These are phyloP conservation scores for Aspergillus piperis DNA, from an alignment of 2,329 filamentous ascomycete genomes.

Conservation along the genomic window DNA sequence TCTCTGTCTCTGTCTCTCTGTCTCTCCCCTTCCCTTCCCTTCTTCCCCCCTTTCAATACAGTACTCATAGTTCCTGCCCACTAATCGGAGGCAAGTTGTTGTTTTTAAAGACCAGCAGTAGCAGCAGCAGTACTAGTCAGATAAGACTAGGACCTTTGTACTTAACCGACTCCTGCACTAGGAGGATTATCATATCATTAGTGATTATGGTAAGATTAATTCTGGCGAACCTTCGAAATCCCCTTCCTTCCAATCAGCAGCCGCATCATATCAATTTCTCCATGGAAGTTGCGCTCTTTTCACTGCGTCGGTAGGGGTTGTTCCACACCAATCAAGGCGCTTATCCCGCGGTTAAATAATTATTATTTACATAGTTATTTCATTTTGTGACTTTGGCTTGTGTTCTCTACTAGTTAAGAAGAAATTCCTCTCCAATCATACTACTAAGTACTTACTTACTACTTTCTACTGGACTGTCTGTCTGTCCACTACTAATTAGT, in stretches of 20 bases:
- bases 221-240: not conserved
- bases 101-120: not conserved
- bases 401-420: no score
- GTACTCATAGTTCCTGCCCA: not conserved
- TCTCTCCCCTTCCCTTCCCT: not conserved
- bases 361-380: not conserved
- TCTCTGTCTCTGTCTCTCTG: not conserved
- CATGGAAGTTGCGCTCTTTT: not conserved
- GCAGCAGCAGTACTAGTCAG: not conserved
- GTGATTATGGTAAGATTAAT: not conserved
- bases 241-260: not conserved
- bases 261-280: not conserved
- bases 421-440: no score
- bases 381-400: not conserved
- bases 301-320: not conserved
- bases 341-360: not conserved
- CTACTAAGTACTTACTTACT: no score
- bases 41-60: conserved; percentile 1
- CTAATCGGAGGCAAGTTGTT: not conserved
- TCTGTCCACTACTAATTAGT: not conserved
- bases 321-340: not conserved
- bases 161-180: not conserved
- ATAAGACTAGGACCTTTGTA: not conserved
- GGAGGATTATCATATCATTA: not conserved
- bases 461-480: not conserved